Evolutionary conservation across 371 early-diverging fungal genomes (phyloP), one percentile per base, ranked within the genome.

Genomic region (Rhizopus microsporus): DNA sequence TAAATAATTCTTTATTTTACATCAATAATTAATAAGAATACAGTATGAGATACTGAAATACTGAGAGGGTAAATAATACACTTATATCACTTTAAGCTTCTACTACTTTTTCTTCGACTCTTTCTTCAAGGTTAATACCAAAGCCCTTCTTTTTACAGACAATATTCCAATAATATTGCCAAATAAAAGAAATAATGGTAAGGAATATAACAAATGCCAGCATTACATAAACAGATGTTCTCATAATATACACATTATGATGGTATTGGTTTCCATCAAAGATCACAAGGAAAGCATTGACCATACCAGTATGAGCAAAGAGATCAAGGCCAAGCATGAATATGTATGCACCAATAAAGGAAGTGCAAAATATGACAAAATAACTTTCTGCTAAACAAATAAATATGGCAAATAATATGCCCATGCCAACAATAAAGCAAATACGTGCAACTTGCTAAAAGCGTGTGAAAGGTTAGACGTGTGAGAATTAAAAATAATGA

Each of bases 241-340:
- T 67, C 38, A 75, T 60, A 46, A 74, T 69, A 42, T 75, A 75
- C 3, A 65, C 68, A 31, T 68, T 72, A 10, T 58, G 49, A 39
- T 80, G 78, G 40, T 73, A 54, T 3, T 46, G 53, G 45, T 80
- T 76, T 10, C 63, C 68, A 54, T 80, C 75, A 58, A 83, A 73
- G 45, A 83, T 69, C 13, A 66, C 30, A 12, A 74, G 59, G 34
- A 74, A 68, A 30, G 73, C 70, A 49, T 83, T 77, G 54, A 79
- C 65, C 45, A 83, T 69, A 0, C 81, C 83, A 0, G 83, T 79
- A 47, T 81, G 81, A 8, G 73, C 69, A 46, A 83, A 83, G 30
- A 83, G 64, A 48, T 83, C 83, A 4, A 83, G 62, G 9, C 83
- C 81, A 32, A 83, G 50, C 0, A 81, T 74, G 47, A 83, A 71